Evolutionary conservation across 2,329 filamentous ascomycete genomes (phyloP), one percentile per base, ranked within the genome.

Genomic region (Spiromastix sp.): DNA sequence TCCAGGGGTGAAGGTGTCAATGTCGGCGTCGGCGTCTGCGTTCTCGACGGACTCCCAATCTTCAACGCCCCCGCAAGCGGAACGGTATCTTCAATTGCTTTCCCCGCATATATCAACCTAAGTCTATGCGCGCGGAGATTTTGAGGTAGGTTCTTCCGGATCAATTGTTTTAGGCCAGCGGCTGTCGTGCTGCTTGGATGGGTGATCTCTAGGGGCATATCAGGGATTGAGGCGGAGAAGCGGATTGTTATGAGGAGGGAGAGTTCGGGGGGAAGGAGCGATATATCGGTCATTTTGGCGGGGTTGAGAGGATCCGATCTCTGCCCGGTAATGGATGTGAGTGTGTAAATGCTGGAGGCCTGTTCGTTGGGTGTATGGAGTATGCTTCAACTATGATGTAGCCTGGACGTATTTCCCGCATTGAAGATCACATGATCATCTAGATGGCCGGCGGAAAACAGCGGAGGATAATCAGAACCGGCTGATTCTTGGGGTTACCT

Each of bases 51-150:
- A 33, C 50, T 66, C 0, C 76, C 71, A 1, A 81, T 62, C 40
- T 74, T 77, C 30, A 96, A 68, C 1, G 80, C 81, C 22, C 70
- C 62, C 39, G 74, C 70, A 17, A 98, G 68, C 4, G 82, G 71
- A 7, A 74, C 70, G 22, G 68, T 63, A 56, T 95, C 87, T 45
- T 79, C 71, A 32, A 96, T 77, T 40, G 93, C 81, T 53, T 84
- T 86, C 42, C 91, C 91, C 33, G 84, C 76, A 57, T 94, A 79
- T 56, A 96, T 95, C 44, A 98, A 77, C 40, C 89, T 85, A 20
- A 96, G 74, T 22, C 85, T 81, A 42, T 76, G 77, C 27, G 72
- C 67, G 10, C 77, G 72, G 43, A 78, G 70, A 21, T 72, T 63
- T 21, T 64, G 52, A 4, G 79, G 70, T 15, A 95, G 74, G 30